These are phyloP conservation scores for Aphanomyces invadans DNA, from an alignment of 352 stramenopile species.

Conservation along the genomic window DNA sequence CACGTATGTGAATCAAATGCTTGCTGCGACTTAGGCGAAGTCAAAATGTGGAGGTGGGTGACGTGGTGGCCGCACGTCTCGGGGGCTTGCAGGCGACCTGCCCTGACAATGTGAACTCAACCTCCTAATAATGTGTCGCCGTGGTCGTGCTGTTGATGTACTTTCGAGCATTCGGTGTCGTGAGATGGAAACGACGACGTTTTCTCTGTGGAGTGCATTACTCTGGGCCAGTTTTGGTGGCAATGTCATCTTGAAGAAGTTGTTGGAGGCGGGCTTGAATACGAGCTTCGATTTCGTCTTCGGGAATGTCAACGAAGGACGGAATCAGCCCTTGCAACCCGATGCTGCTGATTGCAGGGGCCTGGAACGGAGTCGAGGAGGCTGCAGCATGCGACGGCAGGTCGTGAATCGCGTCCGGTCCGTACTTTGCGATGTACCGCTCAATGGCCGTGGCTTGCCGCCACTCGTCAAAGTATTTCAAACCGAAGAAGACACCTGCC, in stretches of 20 bases:
- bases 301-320: constrained; percentile 51
- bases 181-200: too few relatives aligned
- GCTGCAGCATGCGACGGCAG: constrained; percentile 48
- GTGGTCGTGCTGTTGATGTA: too few relatives aligned
- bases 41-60: too few relatives aligned
- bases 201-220: too few relatives aligned
- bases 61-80: too few relatives aligned
- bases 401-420: constrained; percentile 47
- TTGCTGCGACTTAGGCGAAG: too few relatives aligned
- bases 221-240: too few relatives aligned
- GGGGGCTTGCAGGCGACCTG: too few relatives aligned
- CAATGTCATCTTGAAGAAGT: constrained; percentile 36
- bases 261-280: constrained; percentile 66
- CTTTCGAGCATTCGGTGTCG: too few relatives aligned
- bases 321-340: constrained; percentile 69
- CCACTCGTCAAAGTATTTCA: constrained; percentile 70
- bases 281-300: constrained; percentile 72
- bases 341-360: constrained; percentile 36
- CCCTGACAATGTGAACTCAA: too few relatives aligned
- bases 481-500: constrained; percentile 49
- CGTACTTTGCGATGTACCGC: constrained; percentile 77
- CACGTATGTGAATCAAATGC: too few relatives aligned
- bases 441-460: constrained; percentile 61
- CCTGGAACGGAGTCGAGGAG: constrained; percentile 51
- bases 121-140: too few relatives aligned